These are phyloP conservation scores for Pythium pyrilobum DNA, from an alignment of 352 stramenopile genomes.

Conservation along the genomic window DNA sequence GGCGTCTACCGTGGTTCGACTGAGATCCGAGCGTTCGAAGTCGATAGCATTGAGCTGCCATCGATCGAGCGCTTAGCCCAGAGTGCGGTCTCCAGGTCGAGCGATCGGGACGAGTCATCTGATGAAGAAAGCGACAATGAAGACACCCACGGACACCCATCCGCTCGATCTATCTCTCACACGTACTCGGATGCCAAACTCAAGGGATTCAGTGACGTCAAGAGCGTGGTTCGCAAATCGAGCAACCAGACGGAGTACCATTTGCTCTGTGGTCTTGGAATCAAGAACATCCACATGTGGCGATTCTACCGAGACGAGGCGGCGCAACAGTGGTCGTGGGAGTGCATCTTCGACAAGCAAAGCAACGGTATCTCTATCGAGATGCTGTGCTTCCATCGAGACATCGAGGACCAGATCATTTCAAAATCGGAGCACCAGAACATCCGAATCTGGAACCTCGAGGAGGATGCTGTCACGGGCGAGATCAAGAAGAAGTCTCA, in stretches of 20 bases:
- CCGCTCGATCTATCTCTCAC: slow-evolving; percentile 49
- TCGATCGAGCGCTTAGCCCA: slow-evolving; percentile 9
- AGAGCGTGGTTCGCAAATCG: slow-evolving; percentile 42
- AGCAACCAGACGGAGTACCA: slow-evolving; percentile 60
- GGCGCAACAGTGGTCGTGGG: slow-evolving; percentile 53
- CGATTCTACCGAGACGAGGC: slow-evolving; percentile 55
- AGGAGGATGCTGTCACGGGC: slow-evolving; percentile 34
- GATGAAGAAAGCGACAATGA: slow-evolving; percentile 26
- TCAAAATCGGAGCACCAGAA: slow-evolving; percentile 86
- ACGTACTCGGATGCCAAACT: slow-evolving; percentile 80
- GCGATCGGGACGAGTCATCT: slow-evolving; percentile 2
- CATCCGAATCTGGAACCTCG: slow-evolving; percentile 76
- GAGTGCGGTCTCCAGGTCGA: neutral
- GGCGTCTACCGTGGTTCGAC: slow-evolving; percentile 81
- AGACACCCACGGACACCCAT: slow-evolving; percentile 27
- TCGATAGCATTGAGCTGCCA: slow-evolving; percentile 74
- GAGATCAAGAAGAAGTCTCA: slow-evolving; percentile 66
- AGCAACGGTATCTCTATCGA: slow-evolving; percentile 84
- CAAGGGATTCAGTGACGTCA: slow-evolving; percentile 78
- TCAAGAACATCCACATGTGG: slow-evolving; percentile 87
- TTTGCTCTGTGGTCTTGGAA: slow-evolving; percentile 75
- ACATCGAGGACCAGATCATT: slow-evolving; percentile 53
- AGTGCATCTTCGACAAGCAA: slow-evolving; percentile 85
- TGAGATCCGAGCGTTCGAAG: slow-evolving; percentile 80
- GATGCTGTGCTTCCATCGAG: slow-evolving; percentile 65